Base-by-base conservation (phyloP, 768 basidiomycete species). In the Lentinula guzmanii region DNA sequence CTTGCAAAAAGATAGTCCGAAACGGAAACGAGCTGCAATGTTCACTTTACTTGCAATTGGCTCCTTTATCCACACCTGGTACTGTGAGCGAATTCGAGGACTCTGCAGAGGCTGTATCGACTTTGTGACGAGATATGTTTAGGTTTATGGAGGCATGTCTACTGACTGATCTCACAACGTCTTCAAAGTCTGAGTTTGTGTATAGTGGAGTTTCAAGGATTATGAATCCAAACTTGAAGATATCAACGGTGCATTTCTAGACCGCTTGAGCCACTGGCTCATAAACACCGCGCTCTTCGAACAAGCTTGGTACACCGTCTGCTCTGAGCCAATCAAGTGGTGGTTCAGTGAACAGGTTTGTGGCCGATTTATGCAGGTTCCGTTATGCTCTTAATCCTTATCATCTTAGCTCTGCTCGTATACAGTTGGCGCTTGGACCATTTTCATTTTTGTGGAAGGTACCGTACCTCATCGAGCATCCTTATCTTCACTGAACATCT, bases 301-400 rank as follows among this genome's bases (percentile, higher is more conserved):
- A 67, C 79, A 88, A 70, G 86, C 86, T 1, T 80, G 79, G 79
- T 57, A 62, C 2, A 65, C 70, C 39, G 78, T 78, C 6, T 83
- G 79, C 66, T 74, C 69, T 21, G 76, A 77, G 34, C 71, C 75
- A 0, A 61, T 77, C 48, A 82, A 81, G 52, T 89, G 86, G 86
- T 89, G 86, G 87, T 87, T 86, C 84, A 83, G 82, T 64, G 81
- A 86, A 68, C 84, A 86, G 59, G 51, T 60, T 21, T 31, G 56
- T 46, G 7, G 11, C 39, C 39, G 31, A 5, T 15, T 15, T 3
- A 31, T 34, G 11, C 13, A 18, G 4, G 31, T 41, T 45, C 31
- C 5, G 31, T 50, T n/a, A 16, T 21, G 15, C 18, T 8, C 1
- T 24, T 2, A 9, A n/a, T 59, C 41, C 10, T n/a, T 35, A 18